Evolutionary conservation across 306 rosid species (phyloP), one percentile per base, ranked within the genome.

Genomic region (Prunus fruticosa): DNA sequence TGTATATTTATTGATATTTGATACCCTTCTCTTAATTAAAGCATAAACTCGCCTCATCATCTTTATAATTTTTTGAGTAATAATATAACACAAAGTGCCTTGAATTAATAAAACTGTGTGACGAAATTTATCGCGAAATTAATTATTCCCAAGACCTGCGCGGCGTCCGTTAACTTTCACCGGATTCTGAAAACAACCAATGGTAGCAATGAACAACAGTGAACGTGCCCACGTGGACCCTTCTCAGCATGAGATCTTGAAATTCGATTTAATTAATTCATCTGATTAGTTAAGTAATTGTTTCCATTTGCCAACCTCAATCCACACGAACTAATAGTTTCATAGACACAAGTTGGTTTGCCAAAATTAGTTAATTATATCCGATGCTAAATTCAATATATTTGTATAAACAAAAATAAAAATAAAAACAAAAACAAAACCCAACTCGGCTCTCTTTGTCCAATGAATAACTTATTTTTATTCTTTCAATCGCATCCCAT

Each of bases 201-300:
- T 4, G 18, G 13, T 2, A n/a, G 23, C 6, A 64, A 72, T 16
- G 43, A 75, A 69, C 85, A 75, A 75, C 14, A 2, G 34, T 30
- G 68, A 81, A 74, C 63, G 71, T 77, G 85, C 27, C 68, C 90
- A 82, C 75, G n/a, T n/a, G n/a, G n/a, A 74, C 62, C 57, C 34
- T 76, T 80, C 69, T 58, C 73, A 51, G 25, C 72, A 73, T 16
- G 54, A 50, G 67, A 85, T 69, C 67, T 69, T 74, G 63, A 61
- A 71, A 61, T 41, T 27, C 66, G 3, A 73, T 46, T 69, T 63
- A 28, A 66, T 52, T 58, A 64, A 3, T 46, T 25, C 9, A 10
- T 27, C 8, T 32, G 28, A 53, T 12, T 69, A 64, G 56, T 75
- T 34, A 75, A 19, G 51, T 64, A 76, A 53, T 69, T 71, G 67